phyloP scores from a whole-genome alignment of 176 grass and related monocot genomes.

The Areca catechu region DNA sequence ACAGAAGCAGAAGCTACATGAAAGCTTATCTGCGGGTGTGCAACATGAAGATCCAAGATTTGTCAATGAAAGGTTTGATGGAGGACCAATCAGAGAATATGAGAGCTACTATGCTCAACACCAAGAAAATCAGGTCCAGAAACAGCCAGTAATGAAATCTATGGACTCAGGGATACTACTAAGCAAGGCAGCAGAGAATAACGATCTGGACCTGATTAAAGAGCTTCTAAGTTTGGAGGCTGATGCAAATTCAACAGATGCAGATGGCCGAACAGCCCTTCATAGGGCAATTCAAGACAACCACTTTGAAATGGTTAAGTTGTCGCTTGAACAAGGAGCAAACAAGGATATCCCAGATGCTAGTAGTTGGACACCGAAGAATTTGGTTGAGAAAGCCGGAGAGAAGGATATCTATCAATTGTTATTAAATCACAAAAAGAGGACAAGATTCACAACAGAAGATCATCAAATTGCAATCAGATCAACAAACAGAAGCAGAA shows the following conservation, averaged over 20 bases:
- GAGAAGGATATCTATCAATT: conserved; percentile 5
- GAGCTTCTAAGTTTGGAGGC: background rate
- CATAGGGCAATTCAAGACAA: background rate
- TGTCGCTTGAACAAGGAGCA: conserved; percentile 1
- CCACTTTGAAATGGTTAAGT: background rate
- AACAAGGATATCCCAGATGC: conserved; percentile 4
- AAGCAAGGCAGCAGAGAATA: conserved; percentile 4
- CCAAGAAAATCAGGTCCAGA: conserved; percentile 1
- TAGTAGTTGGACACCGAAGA: background rate
- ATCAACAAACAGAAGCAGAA: background rate
- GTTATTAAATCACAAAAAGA: conserved; percentile 17
- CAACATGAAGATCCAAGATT: conserved; percentile 1
- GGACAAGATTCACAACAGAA: conserved; percentile 10
- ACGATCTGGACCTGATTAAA: background rate
- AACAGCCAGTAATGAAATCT: background rate
- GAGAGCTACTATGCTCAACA: background rate
- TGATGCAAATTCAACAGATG: background rate
- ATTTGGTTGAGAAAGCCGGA: background rate
- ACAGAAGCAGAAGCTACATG: conserved; percentile 37
- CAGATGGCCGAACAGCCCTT: background rate
- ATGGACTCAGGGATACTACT: background rate
- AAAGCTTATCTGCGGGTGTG: conserved; percentile 8
- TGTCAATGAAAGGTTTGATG: conserved; percentile 4
- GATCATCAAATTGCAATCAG: conserved; percentile 2
- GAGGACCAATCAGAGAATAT: conserved; percentile 1